Percentiles rank a stretch among this genome's conserved stretches.
Evolutionary conservation across 1,284 basidiomycete genomes (phyloP).

Genomic region (Ustilago bromivora): DNA sequence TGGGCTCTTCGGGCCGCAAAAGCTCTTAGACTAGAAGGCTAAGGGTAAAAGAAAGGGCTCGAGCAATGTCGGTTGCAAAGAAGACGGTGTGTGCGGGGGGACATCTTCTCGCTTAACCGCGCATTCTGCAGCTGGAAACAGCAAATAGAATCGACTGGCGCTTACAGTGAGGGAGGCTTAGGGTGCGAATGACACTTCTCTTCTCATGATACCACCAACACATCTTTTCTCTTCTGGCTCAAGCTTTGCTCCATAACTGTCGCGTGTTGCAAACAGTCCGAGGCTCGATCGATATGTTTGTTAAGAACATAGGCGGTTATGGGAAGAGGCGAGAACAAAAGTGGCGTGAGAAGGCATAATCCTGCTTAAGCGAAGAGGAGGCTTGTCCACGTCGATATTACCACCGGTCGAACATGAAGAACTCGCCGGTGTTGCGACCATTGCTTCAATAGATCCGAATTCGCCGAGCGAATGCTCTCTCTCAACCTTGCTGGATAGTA

Average conservation of each 20-base stretch:
- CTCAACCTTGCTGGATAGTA: not conserved
- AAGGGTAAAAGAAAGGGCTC: not conserved
- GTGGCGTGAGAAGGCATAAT: not conserved
- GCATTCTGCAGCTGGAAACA: not conserved
- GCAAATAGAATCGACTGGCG: too few species aligned
- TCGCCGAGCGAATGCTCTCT: not conserved
- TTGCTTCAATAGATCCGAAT: not conserved
- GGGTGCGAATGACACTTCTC: too few species aligned
- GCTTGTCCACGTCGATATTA: slow-evolving; percentile 11
- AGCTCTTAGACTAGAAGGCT: not conserved
- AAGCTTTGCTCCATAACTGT: too few species aligned
- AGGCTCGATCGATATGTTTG: too few species aligned
- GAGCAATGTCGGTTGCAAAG: not conserved
- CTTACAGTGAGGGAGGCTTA: too few species aligned
- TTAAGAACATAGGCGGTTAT: too few species aligned
- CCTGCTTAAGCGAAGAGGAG: slow-evolving; percentile 1
- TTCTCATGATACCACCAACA: too few species aligned
- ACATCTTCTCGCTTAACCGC: not conserved
- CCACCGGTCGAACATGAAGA: not conserved
- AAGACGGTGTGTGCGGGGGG: not conserved
- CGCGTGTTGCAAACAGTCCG: too few species aligned
- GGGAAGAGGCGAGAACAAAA: too few species aligned
- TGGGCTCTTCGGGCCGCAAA: not conserved
- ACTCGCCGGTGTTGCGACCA: not conserved
- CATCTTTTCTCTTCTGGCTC: too few species aligned